Evolutionary conservation across 768 basidiomycete species (phyloP).

Genomic region (Mycena indigotica): DNA sequence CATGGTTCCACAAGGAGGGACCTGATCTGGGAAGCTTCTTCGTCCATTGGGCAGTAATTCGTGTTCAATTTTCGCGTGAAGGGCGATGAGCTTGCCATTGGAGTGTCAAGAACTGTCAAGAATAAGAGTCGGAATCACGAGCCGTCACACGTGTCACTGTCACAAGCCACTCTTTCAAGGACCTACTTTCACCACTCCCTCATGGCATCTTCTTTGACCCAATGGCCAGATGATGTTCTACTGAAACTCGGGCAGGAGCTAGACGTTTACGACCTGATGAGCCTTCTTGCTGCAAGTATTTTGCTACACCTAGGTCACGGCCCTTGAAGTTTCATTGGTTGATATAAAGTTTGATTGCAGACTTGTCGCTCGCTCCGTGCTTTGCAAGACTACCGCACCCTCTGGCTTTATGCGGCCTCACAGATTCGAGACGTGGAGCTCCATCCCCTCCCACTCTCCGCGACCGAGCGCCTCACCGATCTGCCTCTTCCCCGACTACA

Average conservation of each 20-base stretch:
- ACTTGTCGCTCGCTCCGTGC: background rate
- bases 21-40: background rate
- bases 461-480: background rate
- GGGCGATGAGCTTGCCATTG: background rate
- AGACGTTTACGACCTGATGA: background rate
- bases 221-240: background rate
- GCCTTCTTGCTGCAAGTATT: background rate
- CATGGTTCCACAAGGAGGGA: background rate
- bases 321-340: background rate
- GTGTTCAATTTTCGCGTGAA: background rate
- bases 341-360: too few relatives aligned
- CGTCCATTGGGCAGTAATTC: slow-evolving; percentile 1
- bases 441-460: background rate
- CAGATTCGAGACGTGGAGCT: background rate
- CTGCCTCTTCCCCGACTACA: background rate
- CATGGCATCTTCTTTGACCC: background rate
- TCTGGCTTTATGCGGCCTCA: background rate
- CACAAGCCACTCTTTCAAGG: too few relatives aligned
- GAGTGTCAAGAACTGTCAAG: background rate
- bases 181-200: too few relatives aligned
- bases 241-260: background rate
- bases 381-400: background rate
- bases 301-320: background rate
- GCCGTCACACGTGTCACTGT: too few relatives aligned
- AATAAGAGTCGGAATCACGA: too few relatives aligned